A percentile compares a stretch with the other conserved stretches of the same genome.
Evolutionary conservation across 768 basidiomycete species (phyloP).

Genomic region (Mycena haematopus): DNA sequence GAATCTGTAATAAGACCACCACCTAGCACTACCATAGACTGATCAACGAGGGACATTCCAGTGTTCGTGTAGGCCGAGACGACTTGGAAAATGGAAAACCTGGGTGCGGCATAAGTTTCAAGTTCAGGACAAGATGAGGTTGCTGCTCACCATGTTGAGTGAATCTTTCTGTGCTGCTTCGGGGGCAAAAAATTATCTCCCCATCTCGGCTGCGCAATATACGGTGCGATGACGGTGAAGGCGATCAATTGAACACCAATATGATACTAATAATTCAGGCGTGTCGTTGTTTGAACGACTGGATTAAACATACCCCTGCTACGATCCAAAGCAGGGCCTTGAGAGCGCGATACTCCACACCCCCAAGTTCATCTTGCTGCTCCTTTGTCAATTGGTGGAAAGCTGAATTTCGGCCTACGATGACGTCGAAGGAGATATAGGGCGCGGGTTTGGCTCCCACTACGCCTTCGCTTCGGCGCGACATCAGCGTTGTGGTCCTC

Average conservation of each 20-base stretch:
- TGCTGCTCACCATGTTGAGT: conserved; percentile 64
- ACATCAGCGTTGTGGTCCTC: conserved; percentile 64
- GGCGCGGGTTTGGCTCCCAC: conserved; percentile 62
- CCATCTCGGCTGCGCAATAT: conserved; percentile 72
- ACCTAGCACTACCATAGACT: conserved; percentile 63
- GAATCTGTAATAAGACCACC: background rate
- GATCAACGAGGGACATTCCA: conserved; percentile 86
- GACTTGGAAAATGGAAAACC: conserved; percentile 87
- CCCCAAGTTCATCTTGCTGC: conserved; percentile 90
- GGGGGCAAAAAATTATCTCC: conserved; percentile 63
- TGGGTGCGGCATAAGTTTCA: conserved; percentile 34
- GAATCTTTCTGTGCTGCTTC: conserved; percentile 58
- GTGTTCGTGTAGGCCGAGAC: conserved; percentile 90
- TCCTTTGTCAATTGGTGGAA: conserved; percentile 76
- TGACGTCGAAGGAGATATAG: conserved; percentile 86
- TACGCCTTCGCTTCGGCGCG: conserved; percentile 44
- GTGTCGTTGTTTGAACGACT: conserved; percentile 3
- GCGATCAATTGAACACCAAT: conserved; percentile 69
- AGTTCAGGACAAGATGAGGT: background rate
- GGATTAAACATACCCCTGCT: conserved; percentile 55
- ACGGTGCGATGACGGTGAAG: conserved; percentile 82
- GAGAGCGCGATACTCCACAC: conserved; percentile 90
- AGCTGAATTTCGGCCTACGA: conserved; percentile 82
- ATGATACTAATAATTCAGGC: conserved; percentile 67
- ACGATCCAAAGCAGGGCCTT: conserved; percentile 85